Base-by-base conservation (phyloP, 2,329 filamentous ascomycete genomes). In the Penicillium palitans region DNA sequence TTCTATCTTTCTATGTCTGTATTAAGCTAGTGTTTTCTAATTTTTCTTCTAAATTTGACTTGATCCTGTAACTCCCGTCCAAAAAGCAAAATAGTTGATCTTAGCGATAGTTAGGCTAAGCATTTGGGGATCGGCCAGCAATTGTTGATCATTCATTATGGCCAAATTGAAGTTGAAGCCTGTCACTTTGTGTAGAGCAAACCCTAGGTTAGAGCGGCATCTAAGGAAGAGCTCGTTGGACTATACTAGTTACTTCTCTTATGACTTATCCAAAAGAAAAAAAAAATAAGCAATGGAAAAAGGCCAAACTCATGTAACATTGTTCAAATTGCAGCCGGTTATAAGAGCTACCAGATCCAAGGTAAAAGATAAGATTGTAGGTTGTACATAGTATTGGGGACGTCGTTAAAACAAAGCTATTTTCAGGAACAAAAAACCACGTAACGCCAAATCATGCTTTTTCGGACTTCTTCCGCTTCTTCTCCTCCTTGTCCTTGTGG, bases 401-500 rank as follows among this genome's bases (percentile, higher is more conserved):
- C 45, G 47, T 64, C 63, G 50, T 66, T 54, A 50, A 61, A 66
- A 55, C 61, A 62, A 64, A 59, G 46, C 63, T 61, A 62, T 62
- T 57, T 44, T 62, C 57, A 55, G 19, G 19, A 59, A 58, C 61
- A 41, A 44, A 57, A 59, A 59, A 52, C 37, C 29, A 52, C 41
- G 3, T 19, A 60, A 61, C 62, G 35, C 62, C 66, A 59, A 57
- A 60, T 68, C 64, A 70, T 63, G 67, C 68, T 60, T 75, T 76
- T 40, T 70, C 71, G 31, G 72, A 66, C 66, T 75, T 78, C 68
- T 73, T 77, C 55, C 61, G 71, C 70, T 72, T 72, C 70, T 70
- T 78, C 62, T 76, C 74, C n/a, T 76, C 72, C 55, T 72, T 69
- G 49, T 71, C 70, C 62, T 75, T 77, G 58, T 72, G 74, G 46